Evolutionary conservation across 345 rosid genomes (phyloP).

Genomic region (Eutrema heterophyllum): DNA sequence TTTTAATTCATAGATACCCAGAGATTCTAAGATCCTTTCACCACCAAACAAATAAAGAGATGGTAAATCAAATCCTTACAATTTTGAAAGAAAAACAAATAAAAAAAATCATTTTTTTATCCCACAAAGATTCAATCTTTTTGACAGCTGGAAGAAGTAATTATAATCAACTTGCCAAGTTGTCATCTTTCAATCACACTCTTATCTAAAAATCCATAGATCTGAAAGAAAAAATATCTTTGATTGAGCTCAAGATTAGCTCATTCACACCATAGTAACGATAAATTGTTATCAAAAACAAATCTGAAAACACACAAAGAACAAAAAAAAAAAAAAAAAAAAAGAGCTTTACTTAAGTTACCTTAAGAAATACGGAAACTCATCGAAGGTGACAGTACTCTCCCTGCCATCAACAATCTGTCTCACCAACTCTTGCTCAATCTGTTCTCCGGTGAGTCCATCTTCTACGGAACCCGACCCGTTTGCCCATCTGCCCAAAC

Average conservation of each 20-base stretch:
- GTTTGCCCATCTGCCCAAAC: slow-evolving; percentile 52
- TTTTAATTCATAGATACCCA: slow-evolving; percentile 3
- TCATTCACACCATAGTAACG: neutral
- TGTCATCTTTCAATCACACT: slow-evolving; percentile 13
- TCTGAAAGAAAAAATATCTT: slow-evolving; percentile 2
- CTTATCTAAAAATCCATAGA: slow-evolving; percentile 19
- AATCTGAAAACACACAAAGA: neutral
- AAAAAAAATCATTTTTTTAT: neutral
- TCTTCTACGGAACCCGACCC: slow-evolving; percentile 36
- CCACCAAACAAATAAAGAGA: neutral
- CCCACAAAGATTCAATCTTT: neutral
- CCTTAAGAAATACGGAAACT: slow-evolving; percentile 93
- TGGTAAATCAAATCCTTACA: neutral
- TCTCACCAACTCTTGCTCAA: slow-evolving; percentile 78
- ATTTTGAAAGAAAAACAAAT: neutral
- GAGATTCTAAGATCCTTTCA: slow-evolving; percentile 1
- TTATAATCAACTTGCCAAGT: slow-evolving; percentile 17
- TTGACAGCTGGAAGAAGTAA: slow-evolving; percentile 9
- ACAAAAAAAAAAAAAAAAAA: neutral
- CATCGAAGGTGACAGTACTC: slow-evolving; percentile 58
- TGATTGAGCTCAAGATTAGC: slow-evolving; percentile 5
- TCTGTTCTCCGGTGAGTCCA: slow-evolving; percentile 55
- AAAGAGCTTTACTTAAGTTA: slow-evolving; percentile 13
- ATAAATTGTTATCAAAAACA: neutral
- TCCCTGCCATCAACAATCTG: slow-evolving; percentile 66